phyloP scores from a whole-genome alignment of 192 early-diverging fungal species.

The Pilobolus umbonatus region DNA sequence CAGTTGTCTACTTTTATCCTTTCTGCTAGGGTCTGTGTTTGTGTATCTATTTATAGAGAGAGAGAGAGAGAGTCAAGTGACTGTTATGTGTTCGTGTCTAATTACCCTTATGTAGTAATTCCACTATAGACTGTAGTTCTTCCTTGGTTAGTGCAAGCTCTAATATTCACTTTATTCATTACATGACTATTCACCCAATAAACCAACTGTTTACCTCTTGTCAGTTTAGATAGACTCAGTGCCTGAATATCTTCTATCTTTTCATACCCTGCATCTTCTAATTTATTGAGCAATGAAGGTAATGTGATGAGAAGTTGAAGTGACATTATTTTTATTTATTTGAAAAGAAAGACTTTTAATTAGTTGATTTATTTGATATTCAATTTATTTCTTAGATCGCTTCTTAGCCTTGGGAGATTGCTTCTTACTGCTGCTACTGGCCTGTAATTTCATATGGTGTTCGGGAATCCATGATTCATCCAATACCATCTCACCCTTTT shows the following conservation, averaged over 20 bases:
- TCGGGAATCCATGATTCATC: constrained; percentile 57
- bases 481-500: constrained; percentile 33
- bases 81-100: background rate
- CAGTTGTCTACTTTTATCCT: background rate
- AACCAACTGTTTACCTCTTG: background rate
- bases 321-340: constrained; percentile 1
- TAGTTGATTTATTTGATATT: no score
- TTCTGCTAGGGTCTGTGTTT: background rate
- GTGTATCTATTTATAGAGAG: background rate
- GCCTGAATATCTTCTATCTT: background rate
- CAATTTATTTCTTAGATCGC: constrained; percentile 26
- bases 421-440: constrained; percentile 5
- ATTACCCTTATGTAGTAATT: background rate
- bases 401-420: constrained; percentile 31
- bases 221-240: background rate
- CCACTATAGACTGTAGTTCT: background rate
- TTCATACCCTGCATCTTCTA: background rate
- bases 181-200: background rate
- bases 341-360: no score
- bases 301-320: background rate
- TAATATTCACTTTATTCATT: background rate
- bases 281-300: background rate
- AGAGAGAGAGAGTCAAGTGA: background rate
- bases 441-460: constrained; percentile 35
- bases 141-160: background rate